phyloP scores from a whole-genome alignment of 257 asterid genomes.

The Solanum virginianum region DNA sequence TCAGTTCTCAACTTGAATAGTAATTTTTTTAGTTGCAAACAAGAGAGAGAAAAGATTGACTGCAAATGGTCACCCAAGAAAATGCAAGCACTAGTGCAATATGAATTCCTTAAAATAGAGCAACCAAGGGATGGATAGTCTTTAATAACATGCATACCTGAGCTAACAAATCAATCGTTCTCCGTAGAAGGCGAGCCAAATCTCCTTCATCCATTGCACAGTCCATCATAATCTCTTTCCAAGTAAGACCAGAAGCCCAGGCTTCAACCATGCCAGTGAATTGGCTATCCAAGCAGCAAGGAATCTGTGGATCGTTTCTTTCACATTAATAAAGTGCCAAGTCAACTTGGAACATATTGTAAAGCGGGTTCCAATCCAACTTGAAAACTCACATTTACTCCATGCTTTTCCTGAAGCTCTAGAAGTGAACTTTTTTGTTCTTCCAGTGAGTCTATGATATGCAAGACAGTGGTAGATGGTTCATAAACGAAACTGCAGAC shows the following conservation, averaged over 20 bases:
- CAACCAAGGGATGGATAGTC: neutral
- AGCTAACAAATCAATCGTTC: slow-evolving; percentile 84
- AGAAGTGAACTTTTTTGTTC: slow-evolving; percentile 66
- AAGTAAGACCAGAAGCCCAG: slow-evolving; percentile 99
- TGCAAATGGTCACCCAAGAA: neutral
- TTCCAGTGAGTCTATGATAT: slow-evolving; percentile 46
- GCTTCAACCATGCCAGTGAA: slow-evolving; percentile 97
- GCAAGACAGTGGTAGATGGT: slow-evolving; percentile 70
- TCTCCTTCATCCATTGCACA: slow-evolving; percentile 99
- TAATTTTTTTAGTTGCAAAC: neutral
- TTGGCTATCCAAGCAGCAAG: slow-evolving; percentile 93
- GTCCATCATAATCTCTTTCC: slow-evolving; percentile 98
- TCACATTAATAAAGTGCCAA: neutral
- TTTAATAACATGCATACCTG: slow-evolving; percentile 38
- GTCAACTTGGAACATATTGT: neutral
- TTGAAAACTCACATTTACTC: slow-evolving; percentile 52
- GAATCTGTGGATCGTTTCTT: slow-evolving; percentile 33
- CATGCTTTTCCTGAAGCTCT: slow-evolving; percentile 86
- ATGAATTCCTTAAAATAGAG: neutral
- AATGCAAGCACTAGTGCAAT: neutral
- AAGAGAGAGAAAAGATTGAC: neutral
- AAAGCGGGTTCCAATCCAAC: neutral
- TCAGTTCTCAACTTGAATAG: neutral
- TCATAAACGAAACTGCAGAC: slow-evolving; percentile 70
- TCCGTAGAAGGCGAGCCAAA: slow-evolving; percentile 84